Evolutionary conservation across 192 early-diverging fungal genomes (phyloP).

Genomic region (Entomortierella lignicola): DNA sequence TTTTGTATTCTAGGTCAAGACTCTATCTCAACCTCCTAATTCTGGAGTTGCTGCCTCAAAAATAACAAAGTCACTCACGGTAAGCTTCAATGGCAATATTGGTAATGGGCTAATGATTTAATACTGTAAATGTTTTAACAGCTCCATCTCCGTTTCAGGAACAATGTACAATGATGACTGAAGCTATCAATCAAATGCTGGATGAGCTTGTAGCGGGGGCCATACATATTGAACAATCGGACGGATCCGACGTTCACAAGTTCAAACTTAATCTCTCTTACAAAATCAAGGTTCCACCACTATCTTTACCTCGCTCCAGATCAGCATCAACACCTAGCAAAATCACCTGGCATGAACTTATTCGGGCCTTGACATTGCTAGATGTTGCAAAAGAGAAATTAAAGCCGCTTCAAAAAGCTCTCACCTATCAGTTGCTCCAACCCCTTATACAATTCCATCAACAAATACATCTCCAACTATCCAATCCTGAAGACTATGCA

Average conservation of each 20-base stretch:
- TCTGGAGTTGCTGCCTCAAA: conserved; percentile 29
- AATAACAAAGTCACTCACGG: conserved; percentile 32
- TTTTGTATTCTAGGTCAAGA: conserved; percentile 17
- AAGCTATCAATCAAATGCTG: conserved; percentile 45
- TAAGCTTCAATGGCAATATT: conserved; percentile 4
- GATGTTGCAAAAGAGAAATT: conserved; percentile 35
- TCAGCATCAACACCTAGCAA: conserved; percentile 14
- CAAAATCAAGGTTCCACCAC: conserved; percentile 28
- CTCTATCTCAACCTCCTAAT: conserved; percentile 35
- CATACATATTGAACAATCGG: conserved; percentile 2
- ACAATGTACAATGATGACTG: conserved; percentile 41
- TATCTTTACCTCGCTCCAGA: conserved; percentile 19
- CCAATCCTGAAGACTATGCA: conserved; percentile 8
- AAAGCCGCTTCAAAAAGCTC: conserved; percentile 23
- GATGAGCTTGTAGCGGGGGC: conserved; percentile 34
- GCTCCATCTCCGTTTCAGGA: conserved; percentile 6
- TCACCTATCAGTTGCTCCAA: conserved; percentile 21
- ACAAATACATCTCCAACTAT: not conserved
- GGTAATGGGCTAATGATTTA: not conserved
- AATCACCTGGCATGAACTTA: conserved; percentile 44
- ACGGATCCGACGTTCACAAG: not conserved
- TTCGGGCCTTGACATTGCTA: conserved; percentile 21
- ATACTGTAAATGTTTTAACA: too few species aligned
- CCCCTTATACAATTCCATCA: conserved; percentile 29
- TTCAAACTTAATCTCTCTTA: conserved; percentile 24